A percentile compares a stretch with the other conserved stretches of the same genome.
Conservation (phyloP, 2,329 filamentous ascomycete species). For the Exserohilum turcica region DNA sequence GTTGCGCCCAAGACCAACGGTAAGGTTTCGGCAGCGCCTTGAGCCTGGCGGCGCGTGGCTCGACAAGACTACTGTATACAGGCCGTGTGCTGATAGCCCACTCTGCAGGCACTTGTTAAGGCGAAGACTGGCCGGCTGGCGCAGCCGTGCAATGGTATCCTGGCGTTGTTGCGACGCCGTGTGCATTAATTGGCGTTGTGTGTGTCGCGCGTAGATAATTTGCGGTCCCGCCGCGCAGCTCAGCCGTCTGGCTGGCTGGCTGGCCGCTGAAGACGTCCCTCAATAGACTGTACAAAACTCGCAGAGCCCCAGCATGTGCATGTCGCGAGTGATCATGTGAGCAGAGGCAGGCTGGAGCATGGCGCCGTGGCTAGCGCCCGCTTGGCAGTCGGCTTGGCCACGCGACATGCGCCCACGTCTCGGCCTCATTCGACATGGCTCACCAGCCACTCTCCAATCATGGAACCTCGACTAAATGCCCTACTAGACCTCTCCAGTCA, state of each 20-base stretch:
- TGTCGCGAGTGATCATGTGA: too few relatives aligned
- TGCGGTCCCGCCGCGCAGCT: slow-evolving; percentile 1
- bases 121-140: neutral
- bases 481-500: slow-evolving; percentile 11
- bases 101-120: slow-evolving; percentile 9
- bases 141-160: slow-evolving; percentile 5
- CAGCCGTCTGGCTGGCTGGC: neutral
- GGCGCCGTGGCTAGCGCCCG: slow-evolving; percentile 7
- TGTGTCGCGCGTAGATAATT: slow-evolving; percentile 4
- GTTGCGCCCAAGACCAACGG: slow-evolving; percentile 37
- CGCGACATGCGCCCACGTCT: slow-evolving; percentile 8
- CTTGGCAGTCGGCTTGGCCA: slow-evolving; percentile 9
- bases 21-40: slow-evolving; percentile 13
- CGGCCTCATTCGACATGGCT: slow-evolving; percentile 10
- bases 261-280: slow-evolving; percentile 1
- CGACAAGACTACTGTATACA: neutral
- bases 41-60: neutral
- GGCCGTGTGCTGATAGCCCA: slow-evolving; percentile 6
- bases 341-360: neutral
- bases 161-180: slow-evolving; percentile 1
- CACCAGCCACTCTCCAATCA: slow-evolving; percentile 14
- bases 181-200: slow-evolving; percentile 12
- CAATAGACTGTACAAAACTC: slow-evolving; percentile 5
- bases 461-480: slow-evolving; percentile 14
- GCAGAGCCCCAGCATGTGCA: neutral